A percentile compares a stretch with the other conserved stretches of the same genome.
Evolutionary conservation across 2,329 filamentous ascomycete genomes (phyloP).

Genomic region (Fusarium mundagurra): DNA sequence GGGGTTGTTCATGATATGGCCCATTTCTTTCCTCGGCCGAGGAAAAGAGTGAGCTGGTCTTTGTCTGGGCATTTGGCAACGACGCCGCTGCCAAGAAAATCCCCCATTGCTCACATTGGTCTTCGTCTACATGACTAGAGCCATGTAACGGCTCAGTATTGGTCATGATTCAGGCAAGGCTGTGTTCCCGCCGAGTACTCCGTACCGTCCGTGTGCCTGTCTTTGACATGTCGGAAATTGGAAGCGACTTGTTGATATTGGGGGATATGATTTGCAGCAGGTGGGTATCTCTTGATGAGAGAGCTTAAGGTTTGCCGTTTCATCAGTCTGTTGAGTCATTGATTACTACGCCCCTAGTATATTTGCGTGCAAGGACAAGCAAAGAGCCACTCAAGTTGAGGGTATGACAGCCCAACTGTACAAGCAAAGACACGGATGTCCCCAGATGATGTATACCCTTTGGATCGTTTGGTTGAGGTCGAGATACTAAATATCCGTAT

Average conservation of each 20-base stretch:
- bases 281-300: constrained; percentile 3
- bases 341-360: not conserved
- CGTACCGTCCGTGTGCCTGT: not conserved
- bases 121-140: constrained; percentile 8
- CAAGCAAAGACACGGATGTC: not conserved
- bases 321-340: constrained; percentile 1
- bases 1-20: constrained; percentile 23
- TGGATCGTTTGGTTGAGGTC: not conserved
- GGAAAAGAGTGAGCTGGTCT: constrained; percentile 18
- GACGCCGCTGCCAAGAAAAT: constrained; percentile 33
- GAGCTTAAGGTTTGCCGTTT: constrained; percentile 15
- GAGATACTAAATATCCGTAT: not conserved
- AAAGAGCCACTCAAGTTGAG: constrained; percentile 17
- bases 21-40: constrained; percentile 22
- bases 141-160: constrained; percentile 4
- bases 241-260: constrained; percentile 9
- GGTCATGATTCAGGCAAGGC: constrained; percentile 15
- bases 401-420: not conserved
- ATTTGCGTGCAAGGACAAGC: constrained; percentile 20
- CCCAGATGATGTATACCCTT: not conserved
- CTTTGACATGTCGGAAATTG: constrained; percentile 15
- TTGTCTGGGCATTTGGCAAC: constrained; percentile 17
- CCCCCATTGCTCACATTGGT: constrained; percentile 1
- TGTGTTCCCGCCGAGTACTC: not conserved
- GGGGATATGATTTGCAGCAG: constrained; percentile 1